Base-by-base conservation (phyloP, 2,329 filamentous ascomycete species). In the Alternaria sp. region DNA sequence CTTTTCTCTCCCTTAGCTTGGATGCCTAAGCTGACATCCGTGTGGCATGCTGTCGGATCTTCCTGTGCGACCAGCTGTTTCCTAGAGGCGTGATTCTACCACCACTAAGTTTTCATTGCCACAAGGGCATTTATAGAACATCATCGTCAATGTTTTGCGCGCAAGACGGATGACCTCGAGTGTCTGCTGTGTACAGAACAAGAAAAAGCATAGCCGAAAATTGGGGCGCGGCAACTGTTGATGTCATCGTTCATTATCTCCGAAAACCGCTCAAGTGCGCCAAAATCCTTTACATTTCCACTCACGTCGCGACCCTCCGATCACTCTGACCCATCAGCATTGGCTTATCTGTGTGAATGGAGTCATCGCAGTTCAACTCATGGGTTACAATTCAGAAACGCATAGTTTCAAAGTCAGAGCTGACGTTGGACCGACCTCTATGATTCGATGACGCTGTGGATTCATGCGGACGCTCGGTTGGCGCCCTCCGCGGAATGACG, bases 21-120 rank as follows among this genome's bases (percentile, higher is more conserved):
- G 36, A 17, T 3, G 15, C 36, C 36, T 10, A 40, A 40, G 8
- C 15, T 40, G 0, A 40, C 4, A 40, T 40, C 36, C 4, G 15
- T 40, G 15, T 17, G 36, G 36, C 15, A 40, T 17, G 15, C 8
- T 40, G 9, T 17, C 3, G 15, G 36, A 40, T 10, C 36, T 40
- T 10, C 15, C 36, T 40, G 9, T 40, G 36, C 15, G 8, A 40
- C 36, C 36, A 40, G 36, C 15, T 40, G 5, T 17, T 40, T 6
- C 36, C 2, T 17, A 3, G 8, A 40, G 8, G 36, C 15, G 15
- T 10, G 36, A 6, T 40, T 40, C 1, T 3, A 40, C 0, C 36
- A n/a, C 0, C 15, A 17, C 15, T 10, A 11, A 1, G 9, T 3
- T 11, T 11, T 1, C n/a, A 17, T 17, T 40, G 9, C 5, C 2